Evolutionary conservation across 495 filamentous ascomycete genomes (phyloP).

Genomic region (Chaetomium fimeti): DNA sequence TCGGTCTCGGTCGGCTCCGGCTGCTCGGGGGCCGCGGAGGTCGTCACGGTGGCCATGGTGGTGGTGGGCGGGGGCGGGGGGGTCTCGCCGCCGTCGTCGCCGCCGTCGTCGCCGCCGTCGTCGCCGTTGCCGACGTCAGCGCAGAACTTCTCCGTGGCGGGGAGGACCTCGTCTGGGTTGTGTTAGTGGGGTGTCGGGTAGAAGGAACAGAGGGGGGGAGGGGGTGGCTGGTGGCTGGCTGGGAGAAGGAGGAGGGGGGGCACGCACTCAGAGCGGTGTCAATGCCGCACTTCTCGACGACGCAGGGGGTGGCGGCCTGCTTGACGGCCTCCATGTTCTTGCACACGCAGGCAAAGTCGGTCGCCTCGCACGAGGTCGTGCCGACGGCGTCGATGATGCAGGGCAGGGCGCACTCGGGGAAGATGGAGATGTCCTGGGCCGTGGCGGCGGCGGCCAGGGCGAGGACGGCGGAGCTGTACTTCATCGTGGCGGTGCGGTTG

Average conservation of each 20-base stretch:
- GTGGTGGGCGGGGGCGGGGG: not conserved
- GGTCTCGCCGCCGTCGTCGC: not conserved
- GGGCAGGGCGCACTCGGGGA: slow-evolving; percentile 43
- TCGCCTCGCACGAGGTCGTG: slow-evolving; percentile 36
- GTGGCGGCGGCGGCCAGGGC: slow-evolving; percentile 38
- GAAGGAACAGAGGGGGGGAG: not conserved
- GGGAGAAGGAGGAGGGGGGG: not conserved
- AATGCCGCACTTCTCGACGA: slow-evolving; percentile 37
- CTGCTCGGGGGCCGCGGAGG: not conserved
- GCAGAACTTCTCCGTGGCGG: slow-evolving; percentile 41
- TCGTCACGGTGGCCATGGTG: not conserved
- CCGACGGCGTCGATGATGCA: slow-evolving; percentile 42
- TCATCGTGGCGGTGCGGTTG: slow-evolving; percentile 38
- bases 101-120: not conserved
- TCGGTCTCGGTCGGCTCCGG: not conserved
- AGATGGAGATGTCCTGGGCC: slow-evolving; percentile 40
- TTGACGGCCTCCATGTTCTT: slow-evolving; percentile 35
- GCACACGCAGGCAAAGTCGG: slow-evolving; percentile 50
- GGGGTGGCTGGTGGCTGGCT: slow-evolving; percentile 2
- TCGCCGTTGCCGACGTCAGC: slow-evolving; percentile 21
- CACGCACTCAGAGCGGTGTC: slow-evolving; percentile 37
- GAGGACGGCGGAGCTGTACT: slow-evolving; percentile 38
- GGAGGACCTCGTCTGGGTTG: slow-evolving; percentile 38
- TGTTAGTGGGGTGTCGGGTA: slow-evolving; percentile 11
- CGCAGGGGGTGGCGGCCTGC: slow-evolving; percentile 38